Conservation (phyloP, 331 rosid genomes). For the Ulmus americana region DNA sequence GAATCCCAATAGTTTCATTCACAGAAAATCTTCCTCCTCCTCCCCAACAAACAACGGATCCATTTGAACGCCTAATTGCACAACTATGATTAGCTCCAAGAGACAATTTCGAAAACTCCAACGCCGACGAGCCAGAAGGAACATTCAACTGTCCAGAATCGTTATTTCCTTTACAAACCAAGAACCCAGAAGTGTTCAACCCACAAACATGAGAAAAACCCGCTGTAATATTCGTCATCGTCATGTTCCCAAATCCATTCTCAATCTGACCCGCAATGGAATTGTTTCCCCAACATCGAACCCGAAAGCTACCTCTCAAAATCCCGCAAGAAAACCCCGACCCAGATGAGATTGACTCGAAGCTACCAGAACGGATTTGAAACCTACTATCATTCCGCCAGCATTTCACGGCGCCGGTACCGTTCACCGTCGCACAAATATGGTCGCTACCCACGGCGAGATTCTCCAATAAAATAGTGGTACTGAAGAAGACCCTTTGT, state of each 20-base stretch:
- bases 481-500: conserved; percentile 45
- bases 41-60: conserved; percentile 80
- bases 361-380: conserved; percentile 26
- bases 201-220: conserved; percentile 84
- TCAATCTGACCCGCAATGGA: conserved; percentile 24
- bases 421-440: conserved; percentile 55
- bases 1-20: conserved; percentile 23
- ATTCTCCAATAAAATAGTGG: conserved; percentile 42
- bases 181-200: conserved; percentile 42
- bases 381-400: conserved; percentile 37
- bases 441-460: conserved; percentile 64
- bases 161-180: conserved; percentile 60
- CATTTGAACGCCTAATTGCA: conserved; percentile 47
- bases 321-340: conserved; percentile 78
- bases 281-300: conserved; percentile 67
- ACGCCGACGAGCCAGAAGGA: conserved; percentile 34
- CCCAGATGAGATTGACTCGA: conserved; percentile 75
- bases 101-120: conserved; percentile 48
- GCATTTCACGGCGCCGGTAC: conserved; percentile 41
- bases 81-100: conserved; percentile 72
- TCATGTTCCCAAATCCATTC: conserved; percentile 37
- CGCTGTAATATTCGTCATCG: conserved; percentile 54
- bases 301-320: conserved; percentile 14
- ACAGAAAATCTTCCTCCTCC: conserved; percentile 37
- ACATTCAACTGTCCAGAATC: conserved; percentile 52